phyloP scores from a whole-genome alignment of 2,329 filamentous ascomycete species.

The Talaromyces verruculosus region DNA sequence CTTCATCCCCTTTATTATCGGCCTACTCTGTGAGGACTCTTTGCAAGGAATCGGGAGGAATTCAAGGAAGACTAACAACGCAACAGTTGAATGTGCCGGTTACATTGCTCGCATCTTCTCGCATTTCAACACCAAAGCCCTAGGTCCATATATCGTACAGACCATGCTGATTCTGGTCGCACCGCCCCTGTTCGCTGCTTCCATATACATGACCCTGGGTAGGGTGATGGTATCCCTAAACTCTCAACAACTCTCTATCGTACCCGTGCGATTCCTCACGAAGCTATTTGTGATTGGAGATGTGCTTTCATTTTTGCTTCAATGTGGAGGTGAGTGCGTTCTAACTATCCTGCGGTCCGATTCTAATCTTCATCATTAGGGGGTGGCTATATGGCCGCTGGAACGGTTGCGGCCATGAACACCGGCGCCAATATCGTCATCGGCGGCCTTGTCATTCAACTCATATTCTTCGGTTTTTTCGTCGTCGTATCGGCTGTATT shows the following conservation, averaged over 20 bases:
- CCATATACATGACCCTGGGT: constrained; percentile 38
- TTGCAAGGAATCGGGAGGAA: not conserved
- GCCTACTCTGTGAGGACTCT: not conserved
- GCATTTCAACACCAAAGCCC: not conserved
- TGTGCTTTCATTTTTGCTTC: constrained; percentile 36
- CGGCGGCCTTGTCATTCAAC: constrained; percentile 34
- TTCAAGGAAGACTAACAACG: not conserved
- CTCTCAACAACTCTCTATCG: constrained; percentile 25
- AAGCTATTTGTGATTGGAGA: constrained; percentile 37
- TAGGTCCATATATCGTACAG: constrained; percentile 1
- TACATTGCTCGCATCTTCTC: constrained; percentile 11
- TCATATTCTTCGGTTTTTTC: constrained; percentile 36
- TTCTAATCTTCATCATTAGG: constrained; percentile 20
- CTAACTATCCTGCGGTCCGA: not conserved
- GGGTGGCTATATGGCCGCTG: constrained; percentile 17
- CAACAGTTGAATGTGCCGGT: constrained; percentile 7
- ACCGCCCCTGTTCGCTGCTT: constrained; percentile 39
- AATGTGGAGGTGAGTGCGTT: constrained; percentile 26
- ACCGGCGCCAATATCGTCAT: constrained; percentile 28
- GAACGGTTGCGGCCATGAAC: not conserved
- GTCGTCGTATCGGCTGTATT: constrained; percentile 29
- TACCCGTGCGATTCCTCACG: constrained; percentile 33
- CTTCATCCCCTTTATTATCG: not conserved
- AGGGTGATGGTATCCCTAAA: constrained; percentile 33
- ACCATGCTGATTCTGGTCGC: constrained; percentile 30